Conservation (phyloP, 768 basidiomycete species). For the Amanita rubescens region DNA sequence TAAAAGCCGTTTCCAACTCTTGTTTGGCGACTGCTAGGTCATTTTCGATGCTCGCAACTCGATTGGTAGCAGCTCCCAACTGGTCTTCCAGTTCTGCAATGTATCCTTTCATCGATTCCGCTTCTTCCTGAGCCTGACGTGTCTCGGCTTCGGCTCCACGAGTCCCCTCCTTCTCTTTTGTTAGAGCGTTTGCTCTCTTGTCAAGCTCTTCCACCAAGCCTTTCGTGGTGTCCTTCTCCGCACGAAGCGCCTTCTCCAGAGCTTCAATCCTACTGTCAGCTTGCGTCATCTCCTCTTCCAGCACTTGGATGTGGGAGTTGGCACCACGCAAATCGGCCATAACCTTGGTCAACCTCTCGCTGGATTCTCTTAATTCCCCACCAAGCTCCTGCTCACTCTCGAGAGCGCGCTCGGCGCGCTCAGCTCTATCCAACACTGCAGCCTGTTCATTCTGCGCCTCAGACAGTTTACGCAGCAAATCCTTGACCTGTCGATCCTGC, state of each 20-base stretch:
- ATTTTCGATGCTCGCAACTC: constrained; percentile 48
- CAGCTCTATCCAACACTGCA: constrained; percentile 48
- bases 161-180: constrained; percentile 20
- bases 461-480: constrained; percentile 37
- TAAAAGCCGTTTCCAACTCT: constrained; percentile 24
- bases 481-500: constrained; percentile 29
- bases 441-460: constrained; percentile 46
- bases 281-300: constrained; percentile 52
- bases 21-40: constrained; percentile 42
- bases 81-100: constrained; percentile 55
- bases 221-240: constrained; percentile 38
- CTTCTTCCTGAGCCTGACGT: constrained; percentile 34
- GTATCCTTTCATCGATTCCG: constrained; percentile 43
- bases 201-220: constrained; percentile 40
- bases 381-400: constrained; percentile 64
- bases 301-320: constrained; percentile 47
- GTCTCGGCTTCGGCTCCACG: constrained; percentile 28
- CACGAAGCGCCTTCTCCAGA: constrained; percentile 49
- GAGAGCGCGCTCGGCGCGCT: constrained; percentile 57
- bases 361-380: constrained; percentile 57
- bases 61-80: constrained; percentile 43
- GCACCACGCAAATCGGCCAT: constrained; percentile 55
- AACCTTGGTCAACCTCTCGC: constrained; percentile 47
- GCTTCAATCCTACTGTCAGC: constrained; percentile 46
- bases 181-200: constrained; percentile 29